Conservation (phyloP, 495 filamentous ascomycete species). For the Penicillium pancosmium region DNA sequence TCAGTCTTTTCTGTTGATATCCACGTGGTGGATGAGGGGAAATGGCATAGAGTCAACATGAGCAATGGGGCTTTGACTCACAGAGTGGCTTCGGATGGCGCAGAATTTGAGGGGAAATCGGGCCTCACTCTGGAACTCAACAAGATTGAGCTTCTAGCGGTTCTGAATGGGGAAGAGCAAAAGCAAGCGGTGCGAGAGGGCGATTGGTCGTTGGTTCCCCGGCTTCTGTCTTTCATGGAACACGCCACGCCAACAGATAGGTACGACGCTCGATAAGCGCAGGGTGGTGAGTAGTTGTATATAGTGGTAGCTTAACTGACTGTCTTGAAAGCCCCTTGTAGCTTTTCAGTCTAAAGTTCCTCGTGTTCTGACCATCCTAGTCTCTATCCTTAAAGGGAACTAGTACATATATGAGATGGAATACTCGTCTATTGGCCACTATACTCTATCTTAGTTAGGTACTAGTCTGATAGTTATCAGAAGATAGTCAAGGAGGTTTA, state of each 20-base stretch:
- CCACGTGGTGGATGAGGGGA: slow-evolving; percentile 16
- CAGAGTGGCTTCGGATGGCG: background rate
- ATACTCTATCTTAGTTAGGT: too few species aligned
- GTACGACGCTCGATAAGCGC: too few species aligned
- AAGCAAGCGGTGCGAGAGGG: background rate
- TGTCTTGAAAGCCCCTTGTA: too few species aligned
- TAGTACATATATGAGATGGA: too few species aligned
- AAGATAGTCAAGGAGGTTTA: too few species aligned
- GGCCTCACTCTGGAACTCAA: slow-evolving; percentile 1
- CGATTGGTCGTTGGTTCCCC: background rate
- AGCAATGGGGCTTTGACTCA: slow-evolving; percentile 23
- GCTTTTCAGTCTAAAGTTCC: too few species aligned
- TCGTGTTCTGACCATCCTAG: too few species aligned
- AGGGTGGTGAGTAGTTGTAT: too few species aligned
- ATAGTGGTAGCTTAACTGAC: too few species aligned
- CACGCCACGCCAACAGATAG: background rate
- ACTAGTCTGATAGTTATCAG: too few species aligned
- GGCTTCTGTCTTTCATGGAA: background rate
- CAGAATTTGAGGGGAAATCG: background rate
- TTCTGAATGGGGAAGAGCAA: background rate
- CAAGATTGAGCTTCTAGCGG: slow-evolving; percentile 1
- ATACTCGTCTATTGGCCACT: too few species aligned
- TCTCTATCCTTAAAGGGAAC: too few species aligned
- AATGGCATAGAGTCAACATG: slow-evolving; percentile 18
- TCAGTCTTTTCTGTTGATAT: slow-evolving; percentile 11